These are phyloP conservation scores for Tricharina praecox DNA, from an alignment of 495 filamentous ascomycete genomes.

Conservation along the genomic window DNA sequence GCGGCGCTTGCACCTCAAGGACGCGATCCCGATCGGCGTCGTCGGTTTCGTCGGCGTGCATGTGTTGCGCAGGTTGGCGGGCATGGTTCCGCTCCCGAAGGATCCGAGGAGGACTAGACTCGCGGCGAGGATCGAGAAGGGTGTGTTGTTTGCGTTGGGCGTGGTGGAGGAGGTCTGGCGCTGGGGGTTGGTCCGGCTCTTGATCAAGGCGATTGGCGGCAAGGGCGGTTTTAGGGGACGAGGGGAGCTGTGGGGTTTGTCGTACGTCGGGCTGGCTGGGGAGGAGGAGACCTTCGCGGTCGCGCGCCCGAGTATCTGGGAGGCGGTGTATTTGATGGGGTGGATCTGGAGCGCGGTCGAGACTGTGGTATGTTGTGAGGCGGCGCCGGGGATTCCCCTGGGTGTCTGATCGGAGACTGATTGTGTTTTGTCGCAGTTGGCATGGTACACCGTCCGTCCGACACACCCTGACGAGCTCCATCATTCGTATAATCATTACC, in stretches of 20 bases:
- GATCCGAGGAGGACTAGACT: conserved; percentile 18
- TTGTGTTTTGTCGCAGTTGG: conserved; percentile 6
- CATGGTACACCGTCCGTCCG: conserved; percentile 22
- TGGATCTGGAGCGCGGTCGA: conserved; percentile 25
- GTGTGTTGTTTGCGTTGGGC: conserved; percentile 21
- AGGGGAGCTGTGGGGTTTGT: conserved; percentile 2
- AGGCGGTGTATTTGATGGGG: conserved; percentile 24
- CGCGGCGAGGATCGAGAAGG: conserved; percentile 17
- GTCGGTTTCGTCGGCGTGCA: conserved; percentile 23
- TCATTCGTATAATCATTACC: conserved; percentile 6
- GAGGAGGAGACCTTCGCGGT: neutral
- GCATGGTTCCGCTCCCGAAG: conserved; percentile 20
- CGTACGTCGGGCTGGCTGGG: neutral
- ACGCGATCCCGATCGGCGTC: conserved; percentile 21
- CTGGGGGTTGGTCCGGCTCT: conserved; percentile 24
- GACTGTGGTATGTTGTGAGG: conserved; percentile 21
- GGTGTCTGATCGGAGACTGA: too few species aligned
- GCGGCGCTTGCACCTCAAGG: conserved; percentile 10
- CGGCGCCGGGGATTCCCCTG: too few species aligned
- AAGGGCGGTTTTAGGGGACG: conserved; percentile 20
- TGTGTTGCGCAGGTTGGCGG: conserved; percentile 21
- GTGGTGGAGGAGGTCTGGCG: conserved; percentile 23
- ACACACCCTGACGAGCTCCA: neutral
- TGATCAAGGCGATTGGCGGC: conserved; percentile 17
- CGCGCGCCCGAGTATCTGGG: conserved; percentile 16